Percentiles rank a stretch among this genome's conserved stretches.
These are phyloP conservation scores for Bipolaris zeicola DNA, from an alignment of 2,329 filamentous ascomycete species.

Conservation along the genomic window DNA sequence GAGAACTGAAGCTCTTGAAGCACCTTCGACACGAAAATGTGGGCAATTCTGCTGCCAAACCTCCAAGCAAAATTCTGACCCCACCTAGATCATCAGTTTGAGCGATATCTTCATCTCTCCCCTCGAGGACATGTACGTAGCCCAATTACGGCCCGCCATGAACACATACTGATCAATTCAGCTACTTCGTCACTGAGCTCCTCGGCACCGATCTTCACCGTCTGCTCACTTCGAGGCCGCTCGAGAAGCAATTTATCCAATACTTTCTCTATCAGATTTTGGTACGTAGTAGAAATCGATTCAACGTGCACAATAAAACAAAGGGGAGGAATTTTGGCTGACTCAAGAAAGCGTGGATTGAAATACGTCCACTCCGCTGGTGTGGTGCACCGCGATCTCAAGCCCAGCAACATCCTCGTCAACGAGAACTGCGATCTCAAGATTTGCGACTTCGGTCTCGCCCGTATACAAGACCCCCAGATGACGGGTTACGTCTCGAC, in stretches of 20 bases:
- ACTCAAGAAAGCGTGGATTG: conserved; percentile 73
- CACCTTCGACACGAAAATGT: conserved; percentile 97
- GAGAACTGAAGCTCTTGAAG: conserved; percentile 96
- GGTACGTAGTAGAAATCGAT: conserved; percentile 60
- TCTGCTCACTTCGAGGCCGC: conserved; percentile 88
- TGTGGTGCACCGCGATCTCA: conserved; percentile 95
- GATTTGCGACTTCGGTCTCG: conserved; percentile 98
- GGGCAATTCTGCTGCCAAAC: conserved; percentile 31
- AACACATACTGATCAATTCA: conserved; percentile 49
- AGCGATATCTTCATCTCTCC: conserved; percentile 99
- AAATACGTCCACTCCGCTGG: conserved; percentile 99
- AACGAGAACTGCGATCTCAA: conserved; percentile 99
- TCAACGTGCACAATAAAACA: conserved; percentile 57
- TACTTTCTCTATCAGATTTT: conserved; percentile 99
- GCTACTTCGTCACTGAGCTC: conserved; percentile 97
- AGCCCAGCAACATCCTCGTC: conserved; percentile 98
- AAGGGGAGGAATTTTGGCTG: conserved; percentile 58
- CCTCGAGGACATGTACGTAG: conserved; percentile 89
- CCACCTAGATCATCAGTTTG: conserved; percentile 80
- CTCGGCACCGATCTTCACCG: conserved; percentile 96
- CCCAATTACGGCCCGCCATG: neutral
- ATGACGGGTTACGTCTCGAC: conserved; percentile 99
- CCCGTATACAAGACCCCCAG: conserved; percentile 96
- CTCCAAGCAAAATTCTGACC: conserved; percentile 22
- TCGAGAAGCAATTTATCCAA: conserved; percentile 99